Evolutionary conservation across 23 red algal genomes (phyloP), one percentile per base, ranked within the genome.

Genomic region (Chondrus crispus): DNA sequence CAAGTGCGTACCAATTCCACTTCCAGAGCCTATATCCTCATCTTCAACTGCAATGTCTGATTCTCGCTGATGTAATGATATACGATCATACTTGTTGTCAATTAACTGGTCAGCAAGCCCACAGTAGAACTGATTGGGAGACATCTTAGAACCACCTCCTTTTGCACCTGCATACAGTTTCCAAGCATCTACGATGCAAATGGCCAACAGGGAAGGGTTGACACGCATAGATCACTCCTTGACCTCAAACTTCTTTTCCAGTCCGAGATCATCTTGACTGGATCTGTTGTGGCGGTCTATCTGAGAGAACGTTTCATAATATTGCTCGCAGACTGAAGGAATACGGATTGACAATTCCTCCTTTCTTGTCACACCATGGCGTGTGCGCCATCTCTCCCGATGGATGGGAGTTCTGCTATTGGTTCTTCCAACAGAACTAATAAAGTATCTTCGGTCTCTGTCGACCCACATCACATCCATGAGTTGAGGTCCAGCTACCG

Each of bases 61-160:
- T 22, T 16, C 22, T 57, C 52, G 52, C 52, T 57, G 52, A 57
- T 22, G 22, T 22, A 57, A 22, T 22, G 52, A 57, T 22, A 57
- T 14, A 14, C 22, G 14, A 22, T 76, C 71, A 24, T 24, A 32
- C 33, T 43, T 43, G 38, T 76, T 76, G 28, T 76, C 71, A 76
- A 76, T 43, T 2, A 76, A 5, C 2, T 35, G 24, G 3, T 2
- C 5, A 5, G 8, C 71, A 22, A 76, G 38, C 24, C 38, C 30
- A 22, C 41, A 33, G 71, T 76, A 76, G 71, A 41, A 76, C 71
- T 76, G 30, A 33, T 76, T 76, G 24, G 32, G 71, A 24, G 71
- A 41, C 71, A 76, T 41, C 8, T 44, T 76, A 2, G 28, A 22
- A 76, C 71, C 71, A 2, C 71, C 33, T n/a, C n/a, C n/a, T n/a